Evolutionary conservation across 2,329 filamentous ascomycete species (phyloP), one percentile per base, ranked within the genome.

Genomic region (Coccinonectria pachysandricola): DNA sequence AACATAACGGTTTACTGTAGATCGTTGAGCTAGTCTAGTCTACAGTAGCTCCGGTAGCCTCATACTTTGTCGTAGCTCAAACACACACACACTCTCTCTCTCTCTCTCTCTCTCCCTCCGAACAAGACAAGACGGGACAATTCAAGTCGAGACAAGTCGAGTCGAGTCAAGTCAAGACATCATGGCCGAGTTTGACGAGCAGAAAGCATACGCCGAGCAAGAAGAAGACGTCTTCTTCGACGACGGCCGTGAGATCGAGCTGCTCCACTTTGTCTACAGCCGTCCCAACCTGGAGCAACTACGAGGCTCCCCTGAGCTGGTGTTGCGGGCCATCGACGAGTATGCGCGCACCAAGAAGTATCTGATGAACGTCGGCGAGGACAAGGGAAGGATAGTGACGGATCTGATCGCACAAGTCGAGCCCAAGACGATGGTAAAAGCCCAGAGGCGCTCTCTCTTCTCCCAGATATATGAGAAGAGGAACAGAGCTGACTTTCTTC

Each of bases 341-440:
- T 88, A 53, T 40, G 57, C 46, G 11, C 43, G 41, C 9, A 74
- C 68, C 3, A 64, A 71, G 35, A 80, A 77, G 48, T 81, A 78
- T 36, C 66, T 88, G 26, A 88, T 88, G 77, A 88, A 86, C 38
- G 72, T 91, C 2, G 82, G 83, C 20, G 66, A 75, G 39, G 64
- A 75, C 45, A 91, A 91, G 55, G 81, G 79, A 23, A 66, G 64
- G 35, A 77, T 85, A 27, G 71, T 88, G 2, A 67, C 67, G 7
- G 65, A 79, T 15, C 52, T 87, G 19, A 86, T 91, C 32, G 60
- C 60, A 12, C 60, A 79, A 36, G 58, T 66, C 24, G 80, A 78
- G 48, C 81, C 80, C 1, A 52, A 71, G 28, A 64, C 64, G 3
- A 82, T 86, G 73, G 70, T 70, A 28, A 48, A 28, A n/a, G n/a